These are phyloP conservation scores for baker's yeast (Saccharomyces cerevisiae) DNA, from an alignment of 805 yeast species.

Conservation along the genomic window DNA sequence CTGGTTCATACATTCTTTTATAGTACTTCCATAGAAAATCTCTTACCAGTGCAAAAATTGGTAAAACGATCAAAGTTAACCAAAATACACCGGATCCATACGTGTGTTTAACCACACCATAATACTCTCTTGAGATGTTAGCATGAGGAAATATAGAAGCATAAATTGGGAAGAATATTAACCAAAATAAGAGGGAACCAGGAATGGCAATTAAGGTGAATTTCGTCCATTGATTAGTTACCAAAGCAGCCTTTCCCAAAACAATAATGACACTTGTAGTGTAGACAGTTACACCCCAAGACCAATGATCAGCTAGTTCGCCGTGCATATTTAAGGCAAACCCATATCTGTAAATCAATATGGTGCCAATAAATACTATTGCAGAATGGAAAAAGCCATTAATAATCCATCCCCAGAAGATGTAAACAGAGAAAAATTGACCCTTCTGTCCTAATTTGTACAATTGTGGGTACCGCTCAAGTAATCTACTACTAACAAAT, in stretches of 20 bases:
- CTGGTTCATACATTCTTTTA: constrained; percentile 86
- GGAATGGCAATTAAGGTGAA: constrained; percentile 89
- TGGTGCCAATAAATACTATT: constrained; percentile 65
- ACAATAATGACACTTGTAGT: constrained; percentile 84
- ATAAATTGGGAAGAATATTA: constrained; percentile 79
- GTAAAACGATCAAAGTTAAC: constrained; percentile 70
- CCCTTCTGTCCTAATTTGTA: constrained; percentile 87
- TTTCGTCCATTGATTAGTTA: constrained; percentile 91
- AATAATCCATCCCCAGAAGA: constrained; percentile 95
- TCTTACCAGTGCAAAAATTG: constrained; percentile 70
- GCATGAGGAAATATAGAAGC: constrained; percentile 77
- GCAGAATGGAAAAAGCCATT: constrained; percentile 95
- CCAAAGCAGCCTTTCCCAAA: constrained; percentile 88
- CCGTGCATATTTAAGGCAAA: constrained; percentile 57
- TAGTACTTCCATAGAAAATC: constrained; percentile 93
- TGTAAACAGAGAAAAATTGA: constrained; percentile 78
- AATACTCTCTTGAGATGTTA: constrained; percentile 73
- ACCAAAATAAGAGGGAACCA: constrained; percentile 82
- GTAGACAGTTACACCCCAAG: constrained; percentile 86
- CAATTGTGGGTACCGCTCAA: constrained; percentile 86
- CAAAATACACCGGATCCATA: constrained; percentile 77
- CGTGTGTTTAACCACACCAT: constrained; percentile 67
- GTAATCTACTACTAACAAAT: constrained; percentile 80
- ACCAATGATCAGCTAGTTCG: constrained; percentile 76
- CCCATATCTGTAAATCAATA: constrained; percentile 60